Percentiles rank a stretch among this genome's conserved stretches.
These are phyloP conservation scores for Balamuthia mandrillaris DNA, from an alignment of 208 protist species.

Conservation along the genomic window DNA sequence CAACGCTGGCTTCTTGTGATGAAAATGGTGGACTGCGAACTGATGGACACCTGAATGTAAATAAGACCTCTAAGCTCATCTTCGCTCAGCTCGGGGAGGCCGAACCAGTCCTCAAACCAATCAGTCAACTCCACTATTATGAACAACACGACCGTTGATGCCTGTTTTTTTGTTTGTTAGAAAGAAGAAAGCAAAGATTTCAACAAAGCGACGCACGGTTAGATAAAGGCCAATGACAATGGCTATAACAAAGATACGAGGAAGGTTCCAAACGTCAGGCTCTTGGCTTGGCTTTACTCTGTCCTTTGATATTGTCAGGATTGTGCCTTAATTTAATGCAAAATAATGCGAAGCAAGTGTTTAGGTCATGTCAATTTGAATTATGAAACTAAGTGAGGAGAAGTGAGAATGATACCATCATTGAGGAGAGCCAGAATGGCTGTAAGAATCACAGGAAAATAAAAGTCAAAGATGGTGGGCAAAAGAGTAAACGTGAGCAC, in stretches of 20 bases:
- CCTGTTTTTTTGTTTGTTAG: too few species aligned
- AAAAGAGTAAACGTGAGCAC: constrained; percentile 64
- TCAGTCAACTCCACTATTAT: constrained; percentile 33
- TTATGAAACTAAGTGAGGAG: too few species aligned
- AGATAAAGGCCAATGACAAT: constrained; percentile 58
- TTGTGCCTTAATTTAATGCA: too few species aligned
- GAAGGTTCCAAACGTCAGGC: constrained; percentile 61
- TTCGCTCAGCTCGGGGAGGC: neutral
- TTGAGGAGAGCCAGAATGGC: constrained; percentile 69
- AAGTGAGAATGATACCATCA: constrained; percentile 72
- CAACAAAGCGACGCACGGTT: too few species aligned
- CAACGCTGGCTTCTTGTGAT: neutral
- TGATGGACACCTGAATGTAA: constrained; percentile 50
- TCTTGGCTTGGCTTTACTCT: constrained; percentile 49
- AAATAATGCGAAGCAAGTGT: too few species aligned
- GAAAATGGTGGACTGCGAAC: neutral
- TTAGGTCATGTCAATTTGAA: too few species aligned
- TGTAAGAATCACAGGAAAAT: constrained; percentile 58
- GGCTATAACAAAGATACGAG: constrained; percentile 53
- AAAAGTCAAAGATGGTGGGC: constrained; percentile 50
- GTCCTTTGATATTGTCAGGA: constrained; percentile 69
- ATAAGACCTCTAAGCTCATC: constrained; percentile 61
- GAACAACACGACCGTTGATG: constrained; percentile 63
- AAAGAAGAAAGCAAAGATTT: too few species aligned
- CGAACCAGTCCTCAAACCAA: constrained; percentile 16